A percentile compares a stretch with the other conserved stretches of the same genome.
Conservation (phyloP, 495 filamentous ascomycete species). For the Evernia prunastri region DNA sequence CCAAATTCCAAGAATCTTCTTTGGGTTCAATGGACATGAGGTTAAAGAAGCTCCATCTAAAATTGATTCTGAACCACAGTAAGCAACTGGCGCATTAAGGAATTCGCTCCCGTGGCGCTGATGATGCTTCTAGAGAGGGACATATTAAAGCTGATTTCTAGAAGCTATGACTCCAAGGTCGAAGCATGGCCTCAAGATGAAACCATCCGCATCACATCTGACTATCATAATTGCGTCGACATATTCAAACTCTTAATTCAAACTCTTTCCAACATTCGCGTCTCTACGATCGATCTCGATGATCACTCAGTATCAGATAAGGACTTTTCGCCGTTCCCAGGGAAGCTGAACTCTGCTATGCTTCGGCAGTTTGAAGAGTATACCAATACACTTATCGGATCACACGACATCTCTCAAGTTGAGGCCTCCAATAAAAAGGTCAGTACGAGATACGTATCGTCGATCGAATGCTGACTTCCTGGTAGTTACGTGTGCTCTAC, state of each 20-base stretch:
- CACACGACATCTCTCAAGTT: background rate
- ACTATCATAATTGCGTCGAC: constrained; percentile 33
- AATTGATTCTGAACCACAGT: constrained; percentile 24
- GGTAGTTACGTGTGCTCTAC: constrained; percentile 17
- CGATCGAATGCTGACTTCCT: background rate
- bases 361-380: constrained; percentile 17
- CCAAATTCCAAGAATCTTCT: constrained; percentile 28
- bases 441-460: background rate
- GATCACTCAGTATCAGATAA: constrained; percentile 24
- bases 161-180: constrained; percentile 37
- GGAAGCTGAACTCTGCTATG: background rate
- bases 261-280: constrained; percentile 33
- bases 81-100: background rate
- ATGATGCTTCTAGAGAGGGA: constrained; percentile 34
- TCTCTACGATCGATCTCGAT: constrained; percentile 15
- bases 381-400: constrained; percentile 20
- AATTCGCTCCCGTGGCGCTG: constrained; percentile 25
- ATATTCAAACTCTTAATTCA: constrained; percentile 40
- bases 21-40: constrained; percentile 40
- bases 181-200: constrained; percentile 35
- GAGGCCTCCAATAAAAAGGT: no score
- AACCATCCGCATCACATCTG: constrained; percentile 40
- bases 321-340: no score
- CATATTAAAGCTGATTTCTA: constrained; percentile 41
- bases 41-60: constrained; percentile 24